Evolutionary conservation across 345 rosid species (phyloP).

Genomic region (Durio zibethinus): DNA sequence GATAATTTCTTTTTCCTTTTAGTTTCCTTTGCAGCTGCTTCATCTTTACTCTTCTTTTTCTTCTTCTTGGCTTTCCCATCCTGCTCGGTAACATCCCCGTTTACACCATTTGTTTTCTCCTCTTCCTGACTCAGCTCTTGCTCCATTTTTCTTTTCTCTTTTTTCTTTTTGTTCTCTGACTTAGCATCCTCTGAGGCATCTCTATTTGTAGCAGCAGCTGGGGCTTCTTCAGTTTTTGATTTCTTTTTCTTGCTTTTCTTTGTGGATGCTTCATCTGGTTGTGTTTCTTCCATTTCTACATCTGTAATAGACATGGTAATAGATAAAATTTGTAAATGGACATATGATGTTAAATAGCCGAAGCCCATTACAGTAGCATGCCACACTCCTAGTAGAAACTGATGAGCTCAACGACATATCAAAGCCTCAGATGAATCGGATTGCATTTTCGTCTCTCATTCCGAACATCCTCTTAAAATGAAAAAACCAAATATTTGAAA

Average conservation of each 20-base stretch:
- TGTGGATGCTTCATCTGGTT: conserved; percentile 34
- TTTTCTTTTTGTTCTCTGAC: conserved; percentile 49
- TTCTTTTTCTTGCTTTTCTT: conserved; percentile 69
- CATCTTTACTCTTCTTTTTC: conserved; percentile 45
- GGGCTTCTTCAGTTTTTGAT: conserved; percentile 37
- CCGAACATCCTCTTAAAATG: not conserved
- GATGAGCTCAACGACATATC: not conserved
- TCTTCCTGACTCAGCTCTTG: conserved; percentile 25
- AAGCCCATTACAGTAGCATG: not conserved
- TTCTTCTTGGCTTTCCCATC: conserved; percentile 37
- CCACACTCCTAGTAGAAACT: not conserved
- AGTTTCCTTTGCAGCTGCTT: conserved; percentile 24
- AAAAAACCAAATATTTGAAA: not conserved
- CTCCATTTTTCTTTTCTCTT: conserved; percentile 51
- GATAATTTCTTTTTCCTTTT: conserved; percentile 52
- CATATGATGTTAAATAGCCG: not conserved
- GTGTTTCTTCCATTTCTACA: conserved; percentile 45
- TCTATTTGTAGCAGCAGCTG: conserved; percentile 20
- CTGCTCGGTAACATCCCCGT: conserved; percentile 23
- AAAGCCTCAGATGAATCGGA: not conserved
- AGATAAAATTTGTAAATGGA: not conserved
- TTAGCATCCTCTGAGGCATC: conserved; percentile 23
- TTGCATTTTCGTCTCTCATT: not conserved
- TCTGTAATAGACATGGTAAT: conserved; percentile 19
- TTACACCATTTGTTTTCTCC: conserved; percentile 27